phyloP scores from a whole-genome alignment of 1,139 yeast species.

The Yamadazyma triangularis region DNA sequence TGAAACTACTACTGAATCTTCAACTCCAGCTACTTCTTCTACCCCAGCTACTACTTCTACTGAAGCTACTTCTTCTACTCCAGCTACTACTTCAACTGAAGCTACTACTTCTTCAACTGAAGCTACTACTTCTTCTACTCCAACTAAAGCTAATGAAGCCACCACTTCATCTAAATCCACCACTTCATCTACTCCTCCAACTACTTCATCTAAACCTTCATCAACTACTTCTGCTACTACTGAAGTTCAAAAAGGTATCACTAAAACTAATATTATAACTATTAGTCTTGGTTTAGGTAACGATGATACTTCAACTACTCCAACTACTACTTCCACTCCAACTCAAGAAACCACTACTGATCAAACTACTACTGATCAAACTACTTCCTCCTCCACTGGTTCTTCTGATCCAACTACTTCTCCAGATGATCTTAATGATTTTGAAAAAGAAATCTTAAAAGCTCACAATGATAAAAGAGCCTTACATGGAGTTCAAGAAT shows the following conservation, averaged over 20 bases:
- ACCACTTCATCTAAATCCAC: slow-evolving; percentile 4
- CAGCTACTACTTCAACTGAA: slow-evolving; percentile 6
- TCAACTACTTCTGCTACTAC: slow-evolving; percentile 6
- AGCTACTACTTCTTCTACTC: slow-evolving; percentile 5
- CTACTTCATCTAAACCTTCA: slow-evolving; percentile 25
- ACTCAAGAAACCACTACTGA: slow-evolving; percentile 14
- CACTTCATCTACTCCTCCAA: slow-evolving; percentile 3
- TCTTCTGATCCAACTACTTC: slow-evolving; percentile 11
- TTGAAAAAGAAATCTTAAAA: slow-evolving; percentile 32
- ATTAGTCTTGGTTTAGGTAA: background rate
- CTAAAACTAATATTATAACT: slow-evolving; percentile 8
- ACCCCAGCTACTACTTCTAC: slow-evolving; percentile 6
- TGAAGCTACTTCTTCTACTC: slow-evolving; percentile 6
- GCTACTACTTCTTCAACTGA: slow-evolving; percentile 3
- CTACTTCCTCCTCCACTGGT: slow-evolving; percentile 11
- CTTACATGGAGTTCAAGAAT: slow-evolving; percentile 43
- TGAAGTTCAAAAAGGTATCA: too few relatives aligned
- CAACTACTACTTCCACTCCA: slow-evolving; percentile 14
- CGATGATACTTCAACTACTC: slow-evolving; percentile 7
- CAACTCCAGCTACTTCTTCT: slow-evolving; percentile 7
- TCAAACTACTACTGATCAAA: slow-evolving; percentile 9
- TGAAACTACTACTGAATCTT: slow-evolving; percentile 5
- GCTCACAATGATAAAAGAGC: slow-evolving; percentile 54
- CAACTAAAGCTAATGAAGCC: slow-evolving; percentile 3
- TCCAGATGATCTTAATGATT: slow-evolving; percentile 14